A percentile compares a stretch with the other conserved stretches of the same genome.
Evolutionary conservation across 2,329 filamentous ascomycete species (phyloP).

Genomic region (Nothopassalora personata): DNA sequence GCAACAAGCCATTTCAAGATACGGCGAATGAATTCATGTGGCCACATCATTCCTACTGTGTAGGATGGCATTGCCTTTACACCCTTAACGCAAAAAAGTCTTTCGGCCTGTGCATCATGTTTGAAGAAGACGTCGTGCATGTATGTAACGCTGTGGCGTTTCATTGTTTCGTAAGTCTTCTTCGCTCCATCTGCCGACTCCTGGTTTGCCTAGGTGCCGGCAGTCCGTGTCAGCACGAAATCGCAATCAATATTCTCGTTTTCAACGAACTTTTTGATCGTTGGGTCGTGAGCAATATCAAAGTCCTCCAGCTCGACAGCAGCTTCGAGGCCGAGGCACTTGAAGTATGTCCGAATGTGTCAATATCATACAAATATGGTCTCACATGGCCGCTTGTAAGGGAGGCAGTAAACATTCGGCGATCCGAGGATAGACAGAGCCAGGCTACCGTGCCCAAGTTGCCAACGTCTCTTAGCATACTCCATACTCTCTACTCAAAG

Average conservation of each 20-base stretch:
- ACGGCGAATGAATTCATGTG: constrained; percentile 72
- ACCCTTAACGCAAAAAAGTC: constrained; percentile 30
- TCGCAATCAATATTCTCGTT: constrained; percentile 39
- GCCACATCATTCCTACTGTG: constrained; percentile 64
- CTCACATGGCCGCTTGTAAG: constrained; percentile 33
- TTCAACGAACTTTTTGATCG: constrained; percentile 33
- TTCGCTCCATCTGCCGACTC: constrained; percentile 31
- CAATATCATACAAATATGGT: constrained; percentile 41
- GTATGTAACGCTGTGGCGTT: constrained; percentile 24
- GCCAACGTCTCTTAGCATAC: too few relatives aligned
- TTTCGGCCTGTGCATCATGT: constrained; percentile 11
- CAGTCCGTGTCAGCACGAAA: constrained; percentile 35
- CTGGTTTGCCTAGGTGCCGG: constrained; percentile 35
- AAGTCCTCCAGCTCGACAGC: constrained; percentile 26
- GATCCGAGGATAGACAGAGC: too few relatives aligned
- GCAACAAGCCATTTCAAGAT: constrained; percentile 56
- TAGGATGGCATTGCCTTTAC: constrained; percentile 30
- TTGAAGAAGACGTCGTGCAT: constrained; percentile 26
- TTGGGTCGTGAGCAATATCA: constrained; percentile 26
- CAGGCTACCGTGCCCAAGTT: too few relatives aligned
- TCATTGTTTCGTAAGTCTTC: constrained; percentile 28
- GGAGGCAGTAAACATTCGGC: too few relatives aligned
- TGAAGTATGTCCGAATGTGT: constrained; percentile 30
- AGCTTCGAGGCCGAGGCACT: constrained; percentile 21
- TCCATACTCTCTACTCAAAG: too few relatives aligned